Conservation (phyloP, 2,329 filamentous ascomycete species). For the Xylaria sp. region DNA sequence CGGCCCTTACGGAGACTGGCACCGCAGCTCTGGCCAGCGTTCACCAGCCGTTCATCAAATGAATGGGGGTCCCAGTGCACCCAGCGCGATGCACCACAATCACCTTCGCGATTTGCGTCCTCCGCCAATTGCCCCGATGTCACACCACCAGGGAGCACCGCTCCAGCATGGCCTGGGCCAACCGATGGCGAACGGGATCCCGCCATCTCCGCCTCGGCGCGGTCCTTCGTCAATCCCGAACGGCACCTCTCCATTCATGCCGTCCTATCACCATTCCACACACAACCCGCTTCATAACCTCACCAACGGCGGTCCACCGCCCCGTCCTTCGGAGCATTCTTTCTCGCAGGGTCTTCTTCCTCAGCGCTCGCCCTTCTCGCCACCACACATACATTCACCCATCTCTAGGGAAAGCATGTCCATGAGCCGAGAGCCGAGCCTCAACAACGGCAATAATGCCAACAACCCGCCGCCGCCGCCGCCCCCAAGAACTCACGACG, state of each 20-base stretch:
- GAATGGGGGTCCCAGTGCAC: conserved; percentile 49
- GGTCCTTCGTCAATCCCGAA: conserved; percentile 45
- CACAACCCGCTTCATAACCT: conserved; percentile 37
- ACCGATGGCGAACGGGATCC: conserved; percentile 49
- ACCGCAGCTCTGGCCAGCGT: conserved; percentile 53
- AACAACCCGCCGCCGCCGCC: conserved; percentile 35
- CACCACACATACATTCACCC: conserved; percentile 50
- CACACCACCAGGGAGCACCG: conserved; percentile 46
- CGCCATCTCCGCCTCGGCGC: conserved; percentile 52
- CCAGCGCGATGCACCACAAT: conserved; percentile 34
- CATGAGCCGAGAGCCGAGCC: conserved; percentile 36
- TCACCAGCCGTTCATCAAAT: conserved; percentile 51
- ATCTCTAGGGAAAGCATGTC: conserved; percentile 44
- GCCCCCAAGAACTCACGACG: conserved; percentile 38
- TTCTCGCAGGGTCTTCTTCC: conserved; percentile 49
- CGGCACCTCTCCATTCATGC: conserved; percentile 44
- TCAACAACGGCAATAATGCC: conserved; percentile 23
- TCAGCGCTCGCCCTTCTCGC: conserved; percentile 46
- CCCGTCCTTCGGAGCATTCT: conserved; percentile 48
- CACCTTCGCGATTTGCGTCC: conserved; percentile 52
- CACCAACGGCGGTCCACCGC: conserved; percentile 46
- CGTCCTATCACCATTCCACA: conserved; percentile 38
- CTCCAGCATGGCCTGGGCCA: conserved; percentile 48
- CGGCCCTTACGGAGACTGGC: conserved; percentile 51
- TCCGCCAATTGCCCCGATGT: conserved; percentile 48